phyloP scores from a whole-genome alignment of 495 filamentous ascomycete species.

The Choiromyces venosus region DNA sequence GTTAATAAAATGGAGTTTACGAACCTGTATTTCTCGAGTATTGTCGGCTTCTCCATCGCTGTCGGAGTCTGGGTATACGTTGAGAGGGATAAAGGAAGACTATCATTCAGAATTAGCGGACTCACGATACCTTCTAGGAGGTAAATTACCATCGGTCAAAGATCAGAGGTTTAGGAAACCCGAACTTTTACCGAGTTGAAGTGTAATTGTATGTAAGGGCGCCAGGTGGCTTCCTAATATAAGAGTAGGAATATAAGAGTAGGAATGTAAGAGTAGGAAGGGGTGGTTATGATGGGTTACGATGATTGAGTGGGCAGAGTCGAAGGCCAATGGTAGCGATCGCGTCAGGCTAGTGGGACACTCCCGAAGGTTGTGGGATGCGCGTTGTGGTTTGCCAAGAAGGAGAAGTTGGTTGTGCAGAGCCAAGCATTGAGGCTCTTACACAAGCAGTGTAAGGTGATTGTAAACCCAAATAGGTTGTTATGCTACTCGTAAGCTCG shows the following conservation, averaged over 20 bases:
- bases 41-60: conserved; percentile 88
- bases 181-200: not conserved
- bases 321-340: not conserved
- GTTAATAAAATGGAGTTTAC: conserved; percentile 1
- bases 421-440: not conserved
- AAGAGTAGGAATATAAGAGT: not conserved
- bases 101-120: conserved; percentile 1
- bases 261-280: not conserved
- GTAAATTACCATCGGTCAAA: not conserved
- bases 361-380: not conserved
- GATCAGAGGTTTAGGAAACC: not conserved
- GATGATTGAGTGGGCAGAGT: not conserved
- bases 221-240: not conserved
- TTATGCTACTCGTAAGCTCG: too few species aligned
- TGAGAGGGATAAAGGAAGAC: conserved; percentile 68
- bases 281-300: not conserved
- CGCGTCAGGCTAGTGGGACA: not conserved
- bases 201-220: not conserved
- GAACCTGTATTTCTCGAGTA: conserved; percentile 78
- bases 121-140: too few species aligned
- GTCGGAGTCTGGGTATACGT: conserved; percentile 86
- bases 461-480: too few species aligned
- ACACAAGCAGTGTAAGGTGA: too few species aligned
- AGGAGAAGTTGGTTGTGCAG: not conserved
- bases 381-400: not conserved